Percentiles rank a stretch among this genome's conserved stretches.
These are phyloP conservation scores for Colletotrichum sublineola DNA, from an alignment of 2,329 filamentous ascomycete species.

Conservation along the genomic window DNA sequence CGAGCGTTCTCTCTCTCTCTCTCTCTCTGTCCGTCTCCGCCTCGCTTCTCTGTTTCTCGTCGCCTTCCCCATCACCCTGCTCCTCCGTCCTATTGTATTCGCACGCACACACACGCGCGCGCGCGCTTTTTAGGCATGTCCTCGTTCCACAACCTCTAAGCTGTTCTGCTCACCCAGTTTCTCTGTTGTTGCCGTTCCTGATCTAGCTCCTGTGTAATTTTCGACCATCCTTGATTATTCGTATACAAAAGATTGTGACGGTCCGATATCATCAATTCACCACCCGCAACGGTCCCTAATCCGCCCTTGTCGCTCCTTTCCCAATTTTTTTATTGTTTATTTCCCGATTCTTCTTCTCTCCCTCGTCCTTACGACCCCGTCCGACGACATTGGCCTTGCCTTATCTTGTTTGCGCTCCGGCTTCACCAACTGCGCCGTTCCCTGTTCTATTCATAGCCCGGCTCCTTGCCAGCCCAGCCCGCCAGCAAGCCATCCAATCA, in stretches of 20 bases:
- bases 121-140: conserved; percentile 7
- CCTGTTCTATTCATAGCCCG: conserved; percentile 41
- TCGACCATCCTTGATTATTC: conserved; percentile 7
- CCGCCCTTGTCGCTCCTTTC: conserved; percentile 24
- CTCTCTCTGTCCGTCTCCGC: not conserved
- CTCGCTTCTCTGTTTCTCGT: not conserved
- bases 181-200: conserved; percentile 10
- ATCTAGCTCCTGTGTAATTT: conserved; percentile 5
- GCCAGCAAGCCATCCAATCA: conserved; percentile 29
- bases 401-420: conserved; percentile 3
- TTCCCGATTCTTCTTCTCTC: not conserved
- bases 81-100: conserved; percentile 24
- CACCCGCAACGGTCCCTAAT: not conserved
- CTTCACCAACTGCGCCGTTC: conserved; percentile 32
- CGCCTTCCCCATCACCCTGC: not conserved
- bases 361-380: not conserved
- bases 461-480: conserved; percentile 29
- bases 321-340: not conserved
- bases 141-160: conserved; percentile 16
- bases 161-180: not conserved
- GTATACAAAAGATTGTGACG: not conserved
- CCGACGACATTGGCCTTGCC: not conserved
- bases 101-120: not conserved
- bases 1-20: not conserved
- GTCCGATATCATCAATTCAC: not conserved